Evolutionary conservation across 2,329 filamentous ascomycete genomes (phyloP).

Genomic region (Xylaria sp.): DNA sequence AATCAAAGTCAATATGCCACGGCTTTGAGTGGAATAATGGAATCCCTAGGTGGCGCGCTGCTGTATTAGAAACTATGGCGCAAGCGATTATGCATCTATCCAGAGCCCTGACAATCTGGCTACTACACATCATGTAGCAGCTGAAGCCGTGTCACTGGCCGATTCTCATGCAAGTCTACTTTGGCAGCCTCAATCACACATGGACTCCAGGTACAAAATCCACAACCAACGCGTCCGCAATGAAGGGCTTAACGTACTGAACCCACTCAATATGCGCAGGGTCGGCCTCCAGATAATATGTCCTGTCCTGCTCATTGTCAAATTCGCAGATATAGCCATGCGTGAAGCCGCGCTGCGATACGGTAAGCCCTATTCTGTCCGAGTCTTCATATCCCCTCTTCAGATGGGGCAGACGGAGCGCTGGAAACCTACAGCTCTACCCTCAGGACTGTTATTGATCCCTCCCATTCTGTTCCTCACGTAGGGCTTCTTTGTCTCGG

Average conservation of each 20-base stretch:
- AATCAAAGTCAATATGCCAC: too few species aligned
- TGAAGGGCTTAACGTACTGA: constrained; percentile 27
- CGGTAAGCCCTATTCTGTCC: background rate
- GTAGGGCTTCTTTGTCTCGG: constrained; percentile 23
- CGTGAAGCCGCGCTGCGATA: constrained; percentile 23
- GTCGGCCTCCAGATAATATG: constrained; percentile 24
- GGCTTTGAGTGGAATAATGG: too few species aligned
- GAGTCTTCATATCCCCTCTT: background rate
- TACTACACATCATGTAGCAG: too few species aligned
- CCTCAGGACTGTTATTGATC: constrained; percentile 27
- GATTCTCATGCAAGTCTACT: too few species aligned
- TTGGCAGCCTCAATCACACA: constrained; percentile 1
- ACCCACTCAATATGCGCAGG: constrained; percentile 28
- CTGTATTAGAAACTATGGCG: too few species aligned
- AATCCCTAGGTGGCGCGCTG: too few species aligned
- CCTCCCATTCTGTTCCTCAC: constrained; percentile 24
- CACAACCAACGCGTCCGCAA: constrained; percentile 26
- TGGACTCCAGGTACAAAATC: constrained; percentile 26
- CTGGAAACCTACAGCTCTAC: constrained; percentile 19
- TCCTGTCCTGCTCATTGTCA: constrained; percentile 25
- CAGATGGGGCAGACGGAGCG: background rate
- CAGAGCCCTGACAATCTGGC: too few species aligned
- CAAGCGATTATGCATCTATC: too few species aligned
- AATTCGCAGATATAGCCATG: constrained; percentile 27
- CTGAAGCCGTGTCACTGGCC: too few species aligned